Conservation (phyloP, 192 early-diverging fungal genomes). For the Backusella tarrabulga region DNA sequence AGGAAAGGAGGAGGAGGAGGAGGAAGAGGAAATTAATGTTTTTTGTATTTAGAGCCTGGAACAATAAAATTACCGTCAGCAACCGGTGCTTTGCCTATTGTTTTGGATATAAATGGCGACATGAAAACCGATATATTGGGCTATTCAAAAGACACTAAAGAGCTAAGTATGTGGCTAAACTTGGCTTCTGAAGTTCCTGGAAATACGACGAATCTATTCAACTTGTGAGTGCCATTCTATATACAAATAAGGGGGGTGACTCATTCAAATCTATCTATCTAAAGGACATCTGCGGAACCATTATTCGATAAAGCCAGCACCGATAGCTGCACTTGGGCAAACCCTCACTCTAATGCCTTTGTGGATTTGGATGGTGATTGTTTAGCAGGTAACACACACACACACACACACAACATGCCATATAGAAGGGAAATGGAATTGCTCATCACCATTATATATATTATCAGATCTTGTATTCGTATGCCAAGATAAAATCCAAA, state of each 20-base stretch:
- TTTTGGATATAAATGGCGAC: constrained; percentile 59
- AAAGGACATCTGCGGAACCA: constrained; percentile 19
- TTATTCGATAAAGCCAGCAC: constrained; percentile 16
- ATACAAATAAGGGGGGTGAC: neutral
- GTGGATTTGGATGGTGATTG: constrained; percentile 94
- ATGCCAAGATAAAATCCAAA: neutral
- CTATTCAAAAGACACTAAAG: constrained; percentile 34
- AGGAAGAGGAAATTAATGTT: neutral
- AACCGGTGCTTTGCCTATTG: constrained; percentile 53
- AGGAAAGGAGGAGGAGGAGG: neutral
- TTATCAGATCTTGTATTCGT: constrained; percentile 9
- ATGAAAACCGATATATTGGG: constrained; percentile 64
- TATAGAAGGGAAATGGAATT: neutral
- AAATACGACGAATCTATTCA: constrained; percentile 22
- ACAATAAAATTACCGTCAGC: constrained; percentile 42
- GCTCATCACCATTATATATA: neutral
- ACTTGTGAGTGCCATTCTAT: constrained; percentile 21
- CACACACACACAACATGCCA: neutral
- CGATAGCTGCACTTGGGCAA: constrained; percentile 59
- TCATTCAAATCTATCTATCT: neutral
- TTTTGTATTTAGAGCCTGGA: constrained; percentile 28
- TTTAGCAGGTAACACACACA: constrained; percentile 56
- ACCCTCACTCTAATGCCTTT: constrained; percentile 92
- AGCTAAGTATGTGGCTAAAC: constrained; percentile 48
- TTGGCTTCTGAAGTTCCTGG: constrained; percentile 23